phyloP scores from a whole-genome alignment of 345 rosid species.

The Bruguiera sexangula region DNA sequence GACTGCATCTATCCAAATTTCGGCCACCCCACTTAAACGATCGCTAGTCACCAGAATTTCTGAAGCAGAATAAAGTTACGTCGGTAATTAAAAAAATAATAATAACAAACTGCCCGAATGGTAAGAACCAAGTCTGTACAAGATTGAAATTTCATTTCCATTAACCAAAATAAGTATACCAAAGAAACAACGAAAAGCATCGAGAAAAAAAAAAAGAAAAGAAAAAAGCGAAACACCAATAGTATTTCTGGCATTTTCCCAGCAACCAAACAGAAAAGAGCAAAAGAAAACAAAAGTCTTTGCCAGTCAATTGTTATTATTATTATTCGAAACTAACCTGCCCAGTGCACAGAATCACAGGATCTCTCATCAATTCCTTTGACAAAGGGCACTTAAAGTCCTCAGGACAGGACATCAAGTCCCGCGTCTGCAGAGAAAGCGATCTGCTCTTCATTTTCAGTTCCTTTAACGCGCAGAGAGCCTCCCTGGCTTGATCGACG shows the following conservation, averaged over 20 bases:
- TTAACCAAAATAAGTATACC: too few relatives aligned
- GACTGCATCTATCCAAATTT: not conserved
- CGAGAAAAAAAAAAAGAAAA: not conserved
- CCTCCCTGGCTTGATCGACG: constrained; percentile 64
- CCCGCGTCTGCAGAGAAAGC: constrained; percentile 42
- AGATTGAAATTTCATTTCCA: too few relatives aligned
- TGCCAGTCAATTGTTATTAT: not conserved
- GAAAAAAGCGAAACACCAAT: not conserved
- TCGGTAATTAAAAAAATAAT: not conserved
- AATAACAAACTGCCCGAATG: too few relatives aligned
- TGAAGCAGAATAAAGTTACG: constrained; percentile 3
- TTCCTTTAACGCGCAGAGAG: constrained; percentile 49
- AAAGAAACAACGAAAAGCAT: too few relatives aligned
- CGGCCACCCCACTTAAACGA: not conserved
- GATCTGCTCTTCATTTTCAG: constrained; percentile 55
- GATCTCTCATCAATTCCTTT: constrained; percentile 87
- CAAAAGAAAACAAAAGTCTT: constrained; percentile 39
- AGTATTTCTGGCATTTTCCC: constrained; percentile 5
- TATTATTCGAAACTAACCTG: constrained; percentile 54
- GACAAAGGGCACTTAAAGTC: constrained; percentile 87
- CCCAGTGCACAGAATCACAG: constrained; percentile 82
- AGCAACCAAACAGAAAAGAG: constrained; percentile 13
- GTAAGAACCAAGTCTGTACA: too few relatives aligned
- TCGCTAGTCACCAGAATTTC: constrained; percentile 7
- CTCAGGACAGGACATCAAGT: constrained; percentile 58